These are phyloP conservation scores for Penicillium expansum DNA, from an alignment of 2,329 filamentous ascomycete genomes.

Conservation along the genomic window DNA sequence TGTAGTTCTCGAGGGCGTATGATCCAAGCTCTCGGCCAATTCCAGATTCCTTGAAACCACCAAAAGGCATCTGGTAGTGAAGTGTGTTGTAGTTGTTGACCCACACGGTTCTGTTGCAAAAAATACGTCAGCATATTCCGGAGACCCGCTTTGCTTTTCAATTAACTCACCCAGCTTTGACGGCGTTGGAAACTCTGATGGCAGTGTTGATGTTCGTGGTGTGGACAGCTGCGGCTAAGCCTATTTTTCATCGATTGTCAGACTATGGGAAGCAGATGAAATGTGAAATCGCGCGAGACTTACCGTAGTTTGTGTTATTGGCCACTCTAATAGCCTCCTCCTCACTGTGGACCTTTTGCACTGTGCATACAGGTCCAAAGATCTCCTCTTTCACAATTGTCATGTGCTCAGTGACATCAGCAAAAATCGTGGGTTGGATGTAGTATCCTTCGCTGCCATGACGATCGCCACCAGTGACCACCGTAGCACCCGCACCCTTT, in stretches of 20 bases:
- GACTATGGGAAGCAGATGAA: neutral
- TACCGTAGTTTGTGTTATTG: conserved; percentile 71
- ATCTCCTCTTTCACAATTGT: conserved; percentile 75
- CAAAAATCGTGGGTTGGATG: conserved; percentile 83
- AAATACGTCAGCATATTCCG: neutral
- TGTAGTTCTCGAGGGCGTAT: conserved; percentile 46
- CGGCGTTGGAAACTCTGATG: conserved; percentile 66
- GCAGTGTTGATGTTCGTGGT: conserved; percentile 76
- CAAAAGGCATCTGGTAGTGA: conserved; percentile 27
- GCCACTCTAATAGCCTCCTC: conserved; percentile 66
- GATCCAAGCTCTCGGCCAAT: conserved; percentile 43
- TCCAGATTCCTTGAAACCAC: conserved; percentile 45
- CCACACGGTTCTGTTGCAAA: conserved; percentile 52
- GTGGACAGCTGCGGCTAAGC: conserved; percentile 70
- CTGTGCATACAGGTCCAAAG: conserved; percentile 74
- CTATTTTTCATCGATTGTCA: conserved; percentile 57
- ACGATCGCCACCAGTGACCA: conserved; percentile 66
- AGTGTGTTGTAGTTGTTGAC: conserved; percentile 72
- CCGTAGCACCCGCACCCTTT: conserved; percentile 60
- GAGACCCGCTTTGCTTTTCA: conserved; percentile 12
- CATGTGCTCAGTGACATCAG: conserved; percentile 67
- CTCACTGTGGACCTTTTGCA: conserved; percentile 71
- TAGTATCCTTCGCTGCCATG: conserved; percentile 78
- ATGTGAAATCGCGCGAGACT: conserved; percentile 40
- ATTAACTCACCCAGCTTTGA: conserved; percentile 62